Base-by-base conservation (phyloP, 2,329 filamentous ascomycete genomes). In the Cladosporium sp. region DNA sequence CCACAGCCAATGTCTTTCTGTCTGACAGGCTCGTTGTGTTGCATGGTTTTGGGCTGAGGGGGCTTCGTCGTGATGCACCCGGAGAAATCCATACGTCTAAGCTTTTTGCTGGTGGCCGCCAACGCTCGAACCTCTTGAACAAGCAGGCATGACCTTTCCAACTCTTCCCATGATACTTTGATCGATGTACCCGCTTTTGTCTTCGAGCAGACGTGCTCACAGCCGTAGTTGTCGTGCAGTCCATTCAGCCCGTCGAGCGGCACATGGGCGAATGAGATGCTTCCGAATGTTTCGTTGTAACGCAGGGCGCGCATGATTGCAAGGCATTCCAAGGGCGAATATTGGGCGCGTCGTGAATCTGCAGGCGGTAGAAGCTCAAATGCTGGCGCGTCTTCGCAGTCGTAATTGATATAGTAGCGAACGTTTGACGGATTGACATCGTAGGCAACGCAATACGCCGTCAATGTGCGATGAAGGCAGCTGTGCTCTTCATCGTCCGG, bases 391-490 rank as follows among this genome's bases (percentile, higher is more conserved):
- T 88, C 84, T 63, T 88, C 84, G 54, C 78, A 80, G 50, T 79
- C 68, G 58, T 78, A 74, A 59, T 82, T 76, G 50, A 85, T 77
- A 5, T 75, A 75, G 60, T 86, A 86, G 47, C 79, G 76, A 43
- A 88, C 84, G 50, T 84, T 85, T 11, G 79, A 78, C 3, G 84
- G 81, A 58, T 86, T 82, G 18, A 86, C 73, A 52, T 81, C 79
- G 63, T 87, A 88, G 17, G 82, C 83, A 37, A 84, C 75, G 62
- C 84, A 87, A 61, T 87, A 88, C 29, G 84, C 85, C 42, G 80
- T 80, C 27, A 88, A 66, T 1, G 84, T 88, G 29, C 83, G 75
- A 57, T 87, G 83, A 59, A 88, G 80, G 59, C 74, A 78, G 51
- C 71, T 71, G 47, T 79, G 77, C 52, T 83, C 82, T 52, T 86